Conservation (phyloP, 805 yeast genomes). For the Wickerhamomyces rabaulensis region DNA sequence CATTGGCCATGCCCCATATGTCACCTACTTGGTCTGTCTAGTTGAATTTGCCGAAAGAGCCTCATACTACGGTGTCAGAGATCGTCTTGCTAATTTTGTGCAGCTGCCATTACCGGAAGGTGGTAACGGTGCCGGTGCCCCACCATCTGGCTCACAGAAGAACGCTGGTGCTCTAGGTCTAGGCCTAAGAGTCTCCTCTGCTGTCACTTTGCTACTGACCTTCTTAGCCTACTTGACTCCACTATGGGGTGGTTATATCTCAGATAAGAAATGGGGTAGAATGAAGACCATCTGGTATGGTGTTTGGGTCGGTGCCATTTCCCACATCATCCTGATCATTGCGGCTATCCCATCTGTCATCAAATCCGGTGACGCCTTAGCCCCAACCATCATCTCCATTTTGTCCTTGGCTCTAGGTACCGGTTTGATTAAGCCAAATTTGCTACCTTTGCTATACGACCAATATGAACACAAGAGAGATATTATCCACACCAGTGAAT, state of each 20-base stretch:
- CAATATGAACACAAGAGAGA: slow-evolving; percentile 61
- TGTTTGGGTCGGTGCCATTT: slow-evolving; percentile 52
- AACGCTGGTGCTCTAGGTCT: slow-evolving; percentile 52
- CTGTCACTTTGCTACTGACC: slow-evolving; percentile 68
- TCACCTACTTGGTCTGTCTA: slow-evolving; percentile 48
- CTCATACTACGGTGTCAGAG: slow-evolving; percentile 72
- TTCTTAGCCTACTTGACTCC: slow-evolving; percentile 84
- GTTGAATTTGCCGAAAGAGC: slow-evolving; percentile 81
- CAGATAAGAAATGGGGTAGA: slow-evolving; percentile 74
- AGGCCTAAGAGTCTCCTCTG: slow-evolving; percentile 62
- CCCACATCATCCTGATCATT: slow-evolving; percentile 59
- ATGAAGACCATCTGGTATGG: slow-evolving; percentile 61
- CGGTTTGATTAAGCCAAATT: slow-evolving; percentile 74
- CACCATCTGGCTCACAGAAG: slow-evolving; percentile 18
- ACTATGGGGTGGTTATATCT: slow-evolving; percentile 65
- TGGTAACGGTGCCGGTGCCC: slow-evolving; percentile 31
- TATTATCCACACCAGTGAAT: slow-evolving; percentile 48
- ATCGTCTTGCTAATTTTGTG: slow-evolving; percentile 78
- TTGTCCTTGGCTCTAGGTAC: slow-evolving; percentile 66
- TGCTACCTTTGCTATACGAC: slow-evolving; percentile 69
- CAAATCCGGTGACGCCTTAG: slow-evolving; percentile 44
- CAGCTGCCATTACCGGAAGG: slow-evolving; percentile 42
- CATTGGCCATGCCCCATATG: slow-evolving; percentile 43
- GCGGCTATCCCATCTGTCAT: slow-evolving; percentile 61
- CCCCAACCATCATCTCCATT: slow-evolving; percentile 47